Base-by-base conservation (phyloP, 2,329 filamentous ascomycete species). In the Aspergillus aculeatus region DNA sequence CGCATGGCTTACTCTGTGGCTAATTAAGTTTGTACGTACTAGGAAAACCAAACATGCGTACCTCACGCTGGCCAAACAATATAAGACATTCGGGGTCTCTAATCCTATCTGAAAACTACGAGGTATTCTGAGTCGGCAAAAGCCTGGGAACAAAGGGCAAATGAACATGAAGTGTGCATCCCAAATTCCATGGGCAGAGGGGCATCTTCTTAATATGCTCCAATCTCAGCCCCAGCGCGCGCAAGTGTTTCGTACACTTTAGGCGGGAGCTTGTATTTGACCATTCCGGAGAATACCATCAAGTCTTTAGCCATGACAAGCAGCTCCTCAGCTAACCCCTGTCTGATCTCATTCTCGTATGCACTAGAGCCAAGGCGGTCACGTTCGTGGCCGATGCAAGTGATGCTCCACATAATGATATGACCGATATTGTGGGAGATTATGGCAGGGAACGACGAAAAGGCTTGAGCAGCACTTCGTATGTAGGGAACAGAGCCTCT, bases 261-360 rank as follows among this genome's bases (percentile, higher is more conserved):
- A 41, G 91, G 89, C 54, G 92, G 91, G 78, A 98, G 84, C 71
- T 95, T 88, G 78, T 96, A 98, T 71, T 91, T 88, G 72, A 98
- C 86, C 83, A 96, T 87, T 58, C 92, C 94, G 16, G 92, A 94
- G 80, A 96, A 98, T 14, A 95, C 90, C 81, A 95, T 96, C 69
- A 97, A 78, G 76, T 98, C 94, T 75, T 92, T 87, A 44, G 91
- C 92, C 80, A 90, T 91, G 74, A 89, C 86, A 78, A 89, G 85
- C 70, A 96, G 80, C 69, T 89, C 83, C 59, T 89, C 86, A 54
- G 89, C 86, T 77, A 92, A 65, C 19, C 71, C 71, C 59, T 77
- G 73, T 50, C 76, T 72, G 59, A 77, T 77, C 54, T 78, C 76
- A 59, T 75, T 79, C 67, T 89, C 92, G 75, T 89, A 97, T 68